Percentiles rank a stretch among this genome's conserved stretches.
Conservation (phyloP, 176 grass and related monocot species). For the Sorghum bicolor region DNA sequence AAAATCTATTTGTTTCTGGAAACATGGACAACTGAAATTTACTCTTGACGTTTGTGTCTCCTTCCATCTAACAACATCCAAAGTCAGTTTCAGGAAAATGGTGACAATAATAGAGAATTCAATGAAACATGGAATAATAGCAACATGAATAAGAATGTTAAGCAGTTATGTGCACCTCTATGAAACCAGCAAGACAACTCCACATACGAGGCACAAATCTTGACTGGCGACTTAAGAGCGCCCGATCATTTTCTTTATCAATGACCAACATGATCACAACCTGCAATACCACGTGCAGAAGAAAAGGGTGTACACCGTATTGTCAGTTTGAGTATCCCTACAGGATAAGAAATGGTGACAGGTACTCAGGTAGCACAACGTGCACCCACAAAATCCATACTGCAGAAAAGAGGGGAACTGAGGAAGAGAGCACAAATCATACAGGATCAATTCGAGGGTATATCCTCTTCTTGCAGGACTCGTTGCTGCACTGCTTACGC, state of each 20-base stretch:
- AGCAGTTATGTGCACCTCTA: conserved; percentile 52
- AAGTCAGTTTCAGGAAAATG: background rate
- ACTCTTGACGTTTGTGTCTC: background rate
- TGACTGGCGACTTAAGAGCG: conserved; percentile 75
- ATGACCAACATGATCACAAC: conserved; percentile 98
- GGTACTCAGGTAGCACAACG: background rate
- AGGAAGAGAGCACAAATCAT: conserved; percentile 10
- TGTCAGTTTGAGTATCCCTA: background rate
- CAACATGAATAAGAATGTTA: background rate
- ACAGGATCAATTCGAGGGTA: conserved; percentile 92
- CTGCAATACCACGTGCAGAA: conserved; percentile 25
- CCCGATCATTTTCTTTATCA: conserved; percentile 80
- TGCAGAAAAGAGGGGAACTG: background rate
- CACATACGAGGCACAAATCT: conserved; percentile 92
- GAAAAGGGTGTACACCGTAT: background rate
- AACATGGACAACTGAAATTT: background rate
- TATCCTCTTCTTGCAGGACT: conserved; percentile 83
- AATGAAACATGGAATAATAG: background rate
- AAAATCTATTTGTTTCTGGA: too few species aligned
- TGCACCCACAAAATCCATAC: background rate
- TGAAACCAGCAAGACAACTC: conserved; percentile 97
- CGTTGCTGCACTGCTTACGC: conserved; percentile 75
- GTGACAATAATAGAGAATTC: background rate
- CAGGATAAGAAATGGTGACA: background rate
- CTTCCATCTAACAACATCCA: background rate